Evolutionary conservation across 371 early-diverging fungal species (phyloP), one percentile per base, ranked within the genome.

Genomic region (Lichtheimia ramosa): DNA sequence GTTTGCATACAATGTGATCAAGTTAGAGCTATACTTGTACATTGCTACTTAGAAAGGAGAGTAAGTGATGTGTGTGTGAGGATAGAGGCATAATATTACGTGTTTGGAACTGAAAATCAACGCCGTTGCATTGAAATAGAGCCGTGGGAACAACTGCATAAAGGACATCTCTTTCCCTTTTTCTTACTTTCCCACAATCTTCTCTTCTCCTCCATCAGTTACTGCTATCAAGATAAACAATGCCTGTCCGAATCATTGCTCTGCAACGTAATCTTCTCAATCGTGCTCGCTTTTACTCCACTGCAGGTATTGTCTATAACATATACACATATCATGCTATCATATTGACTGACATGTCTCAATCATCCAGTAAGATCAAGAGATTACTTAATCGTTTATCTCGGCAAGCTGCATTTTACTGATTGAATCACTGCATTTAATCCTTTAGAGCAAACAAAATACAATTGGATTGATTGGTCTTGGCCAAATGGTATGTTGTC

Each of bases 381-480:
- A 10, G 34, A 34, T 34, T 6, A 8, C 34, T 8, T 2, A 6
- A 18, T 46, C 13, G 16, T 8, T 46, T 46, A n/a, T n/a, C 18
- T 46, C n/a, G 10, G 16, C 46, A 46, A 46, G 46, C 0, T 8
- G 5, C 0, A 46, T 18, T 12, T 46, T 18, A 46, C 16, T n/a
- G 18, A 46, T 46, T 46, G 46, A 43, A 15, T n/a, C n/a, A n/a
- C n/a, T n/a, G n/a, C n/a, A n/a, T n/a, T n/a, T 46, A 6, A 16
- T n/a, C 46, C 5, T n/a, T 5, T 46, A 46, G 46, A 46, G 66
- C 43, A 73, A 64, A 54, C 65, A 78, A 55, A 66, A 48, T 15
- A 43, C 86, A 2, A 79, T 92, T 56, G 98, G 98, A 12, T 93
- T 98, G 65, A 91, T 97, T 51, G 98, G 98, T 10, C 84, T 98